phyloP scores from a whole-genome alignment of 257 asterid genomes.

The Linaria vulgaris region DNA sequence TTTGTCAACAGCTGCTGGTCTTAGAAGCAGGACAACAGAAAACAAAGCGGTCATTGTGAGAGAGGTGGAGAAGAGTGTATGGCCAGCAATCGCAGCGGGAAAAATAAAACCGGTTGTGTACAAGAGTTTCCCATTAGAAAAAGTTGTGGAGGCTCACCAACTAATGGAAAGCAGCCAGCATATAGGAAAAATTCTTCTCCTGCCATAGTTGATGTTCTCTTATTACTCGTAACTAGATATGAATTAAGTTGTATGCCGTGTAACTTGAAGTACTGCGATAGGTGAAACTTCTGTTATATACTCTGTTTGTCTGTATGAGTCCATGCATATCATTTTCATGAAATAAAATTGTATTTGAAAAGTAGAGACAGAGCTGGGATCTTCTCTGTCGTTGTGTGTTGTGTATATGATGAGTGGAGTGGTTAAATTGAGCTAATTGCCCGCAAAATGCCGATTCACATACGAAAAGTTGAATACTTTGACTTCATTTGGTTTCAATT shows the following conservation, averaged over 20 bases:
- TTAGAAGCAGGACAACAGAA: constrained; percentile 61
- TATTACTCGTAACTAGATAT: neutral
- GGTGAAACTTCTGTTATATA: too few relatives aligned
- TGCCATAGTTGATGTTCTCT: constrained; percentile 21
- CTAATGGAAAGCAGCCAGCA: constrained; percentile 89
- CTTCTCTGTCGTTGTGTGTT: too few relatives aligned
- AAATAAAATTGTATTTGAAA: neutral
- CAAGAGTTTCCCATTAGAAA: constrained; percentile 55
- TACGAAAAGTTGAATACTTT: too few relatives aligned
- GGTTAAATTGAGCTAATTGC: too few relatives aligned
- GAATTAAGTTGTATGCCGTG: neutral
- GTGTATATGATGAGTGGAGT: too few relatives aligned
- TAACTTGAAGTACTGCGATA: neutral
- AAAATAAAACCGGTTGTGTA: constrained; percentile 75
- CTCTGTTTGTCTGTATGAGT: neutral
- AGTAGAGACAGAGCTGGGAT: too few relatives aligned
- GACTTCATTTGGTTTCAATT: too few relatives aligned
- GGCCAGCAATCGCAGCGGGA: constrained; percentile 88
- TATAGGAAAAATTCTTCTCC: constrained; percentile 82
- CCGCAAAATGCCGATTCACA: too few relatives aligned
- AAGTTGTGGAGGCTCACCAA: constrained; percentile 77
- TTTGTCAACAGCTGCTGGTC: constrained; percentile 68
- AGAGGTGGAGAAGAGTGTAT: constrained; percentile 88
- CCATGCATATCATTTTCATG: neutral
- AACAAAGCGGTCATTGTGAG: constrained; percentile 80